Evolutionary conservation across 352 stramenopile genomes (phyloP).

Genomic region (Thraustotheca clavata): DNA sequence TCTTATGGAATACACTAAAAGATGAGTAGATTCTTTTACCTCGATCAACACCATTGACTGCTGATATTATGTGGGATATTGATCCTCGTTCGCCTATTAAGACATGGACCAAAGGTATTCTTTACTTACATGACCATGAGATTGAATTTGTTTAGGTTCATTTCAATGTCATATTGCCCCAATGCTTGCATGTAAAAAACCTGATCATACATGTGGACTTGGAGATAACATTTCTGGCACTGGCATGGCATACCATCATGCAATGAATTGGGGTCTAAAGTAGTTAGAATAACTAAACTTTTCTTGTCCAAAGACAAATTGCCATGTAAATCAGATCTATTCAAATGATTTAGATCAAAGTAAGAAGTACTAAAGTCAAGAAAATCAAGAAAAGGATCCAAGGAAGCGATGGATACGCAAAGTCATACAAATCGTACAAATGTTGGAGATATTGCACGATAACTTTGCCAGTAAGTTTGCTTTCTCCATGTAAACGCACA

Average conservation of each 20-base stretch:
- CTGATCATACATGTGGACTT: slow-evolving; percentile 67
- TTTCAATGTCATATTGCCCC: slow-evolving; percentile 71
- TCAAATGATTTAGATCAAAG: not conserved
- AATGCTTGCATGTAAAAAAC: slow-evolving; percentile 77
- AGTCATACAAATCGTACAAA: slow-evolving; percentile 27
- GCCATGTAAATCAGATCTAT: not conserved
- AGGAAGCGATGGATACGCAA: slow-evolving; percentile 19
- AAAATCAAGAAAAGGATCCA: slow-evolving; percentile 18
- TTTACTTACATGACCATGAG: too few relatives aligned
- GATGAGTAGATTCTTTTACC: slow-evolving; percentile 33
- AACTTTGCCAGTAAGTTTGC: slow-evolving; percentile 33
- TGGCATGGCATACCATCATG: slow-evolving; percentile 66
- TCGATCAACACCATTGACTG: slow-evolving; percentile 11
- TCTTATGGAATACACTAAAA: slow-evolving; percentile 26
- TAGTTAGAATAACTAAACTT: not conserved
- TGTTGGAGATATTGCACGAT: slow-evolving; percentile 32
- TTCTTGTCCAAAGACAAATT: not conserved
- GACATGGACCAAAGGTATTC: slow-evolving; percentile 47
- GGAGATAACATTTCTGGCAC: slow-evolving; percentile 83
- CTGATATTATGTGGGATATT: slow-evolving; percentile 25
- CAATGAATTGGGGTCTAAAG: slow-evolving; percentile 26
- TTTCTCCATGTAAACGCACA: slow-evolving; percentile 30
- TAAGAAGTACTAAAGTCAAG: slow-evolving; percentile 12
- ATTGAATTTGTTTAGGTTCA: slow-evolving; percentile 23
- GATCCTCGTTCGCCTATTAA: slow-evolving; percentile 59